Percentiles rank a stretch among this genome's conserved stretches.
phyloP scores from a whole-genome alignment of 352 stramenopile genomes.

The Aphanomyces astaci region DNA sequence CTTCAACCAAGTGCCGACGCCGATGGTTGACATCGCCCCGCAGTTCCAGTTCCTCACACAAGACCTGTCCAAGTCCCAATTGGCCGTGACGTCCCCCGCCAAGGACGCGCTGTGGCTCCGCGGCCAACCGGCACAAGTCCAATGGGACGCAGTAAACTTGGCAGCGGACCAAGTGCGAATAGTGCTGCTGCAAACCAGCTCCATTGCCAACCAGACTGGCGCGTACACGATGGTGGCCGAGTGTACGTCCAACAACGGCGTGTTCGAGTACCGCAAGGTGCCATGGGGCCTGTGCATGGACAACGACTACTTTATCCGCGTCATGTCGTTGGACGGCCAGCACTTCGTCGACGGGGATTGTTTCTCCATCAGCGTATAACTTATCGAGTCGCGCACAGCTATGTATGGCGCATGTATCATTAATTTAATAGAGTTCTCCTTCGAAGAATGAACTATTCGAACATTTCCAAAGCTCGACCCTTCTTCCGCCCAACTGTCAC shows the following conservation, averaged over 20 bases:
- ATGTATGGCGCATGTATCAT: not conserved
- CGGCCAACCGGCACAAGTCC: constrained; percentile 10
- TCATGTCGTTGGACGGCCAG: constrained; percentile 25
- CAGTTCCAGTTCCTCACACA: constrained; percentile 13
- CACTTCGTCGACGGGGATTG: constrained; percentile 7
- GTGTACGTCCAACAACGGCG: constrained; percentile 51
- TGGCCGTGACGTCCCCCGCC: constrained; percentile 2
- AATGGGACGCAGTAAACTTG: constrained; percentile 9
- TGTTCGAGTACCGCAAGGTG: constrained; percentile 63
- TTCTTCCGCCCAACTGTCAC: too few species aligned
- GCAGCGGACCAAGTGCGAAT: constrained; percentile 14
- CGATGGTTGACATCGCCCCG: not conserved
- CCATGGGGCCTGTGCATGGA: constrained; percentile 70
- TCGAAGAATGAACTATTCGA: not conserved
- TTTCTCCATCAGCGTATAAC: constrained; percentile 11
- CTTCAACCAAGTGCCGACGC: not conserved
- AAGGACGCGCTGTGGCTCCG: constrained; percentile 8
- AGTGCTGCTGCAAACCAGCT: constrained; percentile 19
- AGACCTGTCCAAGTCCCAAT: constrained; percentile 5
- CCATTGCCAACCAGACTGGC: constrained; percentile 9
- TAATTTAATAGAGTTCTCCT: constrained; percentile 6
- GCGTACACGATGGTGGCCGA: constrained; percentile 45
- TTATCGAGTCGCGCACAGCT: not conserved
- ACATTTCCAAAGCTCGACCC: too few species aligned
- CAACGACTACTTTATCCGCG: constrained; percentile 65